phyloP scores from a whole-genome alignment of 2,329 filamentous ascomycete species.

The Curvularia eragrostidis region DNA sequence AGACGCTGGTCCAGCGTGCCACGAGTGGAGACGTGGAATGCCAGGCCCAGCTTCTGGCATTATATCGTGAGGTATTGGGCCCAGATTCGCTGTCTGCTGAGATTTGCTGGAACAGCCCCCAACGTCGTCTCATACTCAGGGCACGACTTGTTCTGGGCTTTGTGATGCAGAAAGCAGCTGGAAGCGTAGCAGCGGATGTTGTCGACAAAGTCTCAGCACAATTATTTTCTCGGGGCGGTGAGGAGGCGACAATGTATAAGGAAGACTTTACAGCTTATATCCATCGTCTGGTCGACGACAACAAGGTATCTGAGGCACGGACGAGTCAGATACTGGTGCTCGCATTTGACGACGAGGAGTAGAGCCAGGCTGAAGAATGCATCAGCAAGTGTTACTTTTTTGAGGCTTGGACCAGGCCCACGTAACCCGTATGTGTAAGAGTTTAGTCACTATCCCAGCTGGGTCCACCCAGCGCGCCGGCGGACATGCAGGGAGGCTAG shows the following conservation, averaged over 20 bases:
- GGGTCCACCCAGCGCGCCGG: conserved; percentile 19
- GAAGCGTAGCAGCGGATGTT: neutral
- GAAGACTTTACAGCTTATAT: conserved; percentile 3
- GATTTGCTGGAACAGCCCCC: neutral
- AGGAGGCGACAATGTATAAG: neutral
- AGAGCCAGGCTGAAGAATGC: neutral
- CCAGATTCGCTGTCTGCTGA: neutral
- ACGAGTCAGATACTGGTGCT: neutral
- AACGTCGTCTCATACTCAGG: neutral
- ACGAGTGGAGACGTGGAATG: neutral
- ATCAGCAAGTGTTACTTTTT: neutral
- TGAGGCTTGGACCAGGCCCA: neutral
- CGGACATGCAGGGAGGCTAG: conserved; percentile 15
- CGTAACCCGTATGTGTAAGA: neutral
- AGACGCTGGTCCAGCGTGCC: neutral
- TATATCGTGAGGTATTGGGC: neutral
- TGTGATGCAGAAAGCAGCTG: neutral
- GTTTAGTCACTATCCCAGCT: conserved; percentile 11
- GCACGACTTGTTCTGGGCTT: conserved; percentile 5
- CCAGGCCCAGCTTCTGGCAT: neutral
- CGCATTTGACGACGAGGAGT: neutral
- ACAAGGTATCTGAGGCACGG: neutral
- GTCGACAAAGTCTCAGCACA: conserved; percentile 1
- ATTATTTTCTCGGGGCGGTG: neutral
- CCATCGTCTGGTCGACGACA: neutral